Evolutionary conservation across 495 filamentous ascomycete species (phyloP), one percentile per base, ranked within the genome.

Genomic region (Penicillium goetzii): DNA sequence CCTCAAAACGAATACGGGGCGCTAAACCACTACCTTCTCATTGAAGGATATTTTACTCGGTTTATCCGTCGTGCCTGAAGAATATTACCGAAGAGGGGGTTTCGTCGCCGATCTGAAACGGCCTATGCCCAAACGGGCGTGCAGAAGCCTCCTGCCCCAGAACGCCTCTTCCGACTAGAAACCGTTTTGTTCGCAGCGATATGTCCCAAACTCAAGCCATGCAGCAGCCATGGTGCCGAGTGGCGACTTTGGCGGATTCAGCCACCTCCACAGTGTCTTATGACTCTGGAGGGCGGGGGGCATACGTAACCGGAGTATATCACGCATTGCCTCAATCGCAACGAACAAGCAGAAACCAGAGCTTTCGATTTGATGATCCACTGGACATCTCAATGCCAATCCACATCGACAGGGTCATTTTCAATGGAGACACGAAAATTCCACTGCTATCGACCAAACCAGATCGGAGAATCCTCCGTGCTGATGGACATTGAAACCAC

Each of bases 391-490:
- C 21, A 36, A 49, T 47, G 25, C 40, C 4, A 50, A 36, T 49
- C 19, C 4, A 19, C 17, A 21, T 36, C 47, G 56, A 9, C 34
- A 34, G 47, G 38, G 38, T n/a, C 43, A 4, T 40, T 34, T 49
- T 43, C 38, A 34, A 55, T 34, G 3, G 12, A 55, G 9, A 8
- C 12, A 17, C 23, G 30, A 34, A 25, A 17, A 23, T 32, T 33
- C 21, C 49, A 33, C 40, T 40, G 23, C 14, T 58, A 47, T 55
- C 41, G 40, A 65, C 56, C 58, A 56, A 68, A 65, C 54, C 47
- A 58, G 55, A 54, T 62, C 72, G 72, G 74, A 71, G 66, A 17
- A 54, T 40, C 10, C 72, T 76, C 74, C 74, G 71, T 68, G 19
- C 28, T n/a, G 41, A 33, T 54, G 36, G 54, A 57, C 33, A 43